Evolutionary conservation across 257 asterid species (phyloP), one percentile per base, ranked within the genome.

Genomic region (Gardenia jasminoides): DNA sequence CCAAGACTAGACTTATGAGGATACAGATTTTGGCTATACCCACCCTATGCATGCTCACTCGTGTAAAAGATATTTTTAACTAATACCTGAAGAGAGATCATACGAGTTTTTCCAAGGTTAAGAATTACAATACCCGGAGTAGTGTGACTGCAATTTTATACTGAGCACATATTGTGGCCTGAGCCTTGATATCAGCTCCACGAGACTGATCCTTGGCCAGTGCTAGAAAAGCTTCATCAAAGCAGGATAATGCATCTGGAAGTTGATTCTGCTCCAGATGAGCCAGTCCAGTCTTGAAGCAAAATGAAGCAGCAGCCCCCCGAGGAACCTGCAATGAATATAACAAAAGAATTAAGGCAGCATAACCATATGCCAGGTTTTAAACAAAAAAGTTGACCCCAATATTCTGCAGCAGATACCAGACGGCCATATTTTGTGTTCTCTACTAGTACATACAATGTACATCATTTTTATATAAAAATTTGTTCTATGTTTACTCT

Each of bases 211-310:
- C 99, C 88, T 96, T 96, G 71, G 99, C 99, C 82, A 96, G 84
- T 70, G 99, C 98, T 70, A 96, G 88, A 94, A 96, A 96, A 84
- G 93, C 94, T 85, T 96, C 99, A 72, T 96, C 99, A 50, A 93
- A 96, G 85, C 99, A 96, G 80, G 99, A 96, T 80, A 96, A 85
- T 75, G 99, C 99, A 91, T 96, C 99, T 78, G 99, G 89, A 76
- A 96, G 97, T 86, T 96, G 99, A 88, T 96, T 96, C 85, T 92
- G 98, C 89, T 96, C 99, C 84, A 96, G 96, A 89, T 96, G 99
- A 80, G 91, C 92, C 81, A 96, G 97, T 72, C 99, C 99, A 76
- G 92, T 93, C 88, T 93, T 96, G 80, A 96, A 96, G 87, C 99
- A 96, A 81, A 91, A 84, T 70, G 99, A 88, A 70, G 98, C 99